phyloP scores from a whole-genome alignment of 2,329 filamentous ascomycete genomes.

The Penicillium oxalicum region DNA sequence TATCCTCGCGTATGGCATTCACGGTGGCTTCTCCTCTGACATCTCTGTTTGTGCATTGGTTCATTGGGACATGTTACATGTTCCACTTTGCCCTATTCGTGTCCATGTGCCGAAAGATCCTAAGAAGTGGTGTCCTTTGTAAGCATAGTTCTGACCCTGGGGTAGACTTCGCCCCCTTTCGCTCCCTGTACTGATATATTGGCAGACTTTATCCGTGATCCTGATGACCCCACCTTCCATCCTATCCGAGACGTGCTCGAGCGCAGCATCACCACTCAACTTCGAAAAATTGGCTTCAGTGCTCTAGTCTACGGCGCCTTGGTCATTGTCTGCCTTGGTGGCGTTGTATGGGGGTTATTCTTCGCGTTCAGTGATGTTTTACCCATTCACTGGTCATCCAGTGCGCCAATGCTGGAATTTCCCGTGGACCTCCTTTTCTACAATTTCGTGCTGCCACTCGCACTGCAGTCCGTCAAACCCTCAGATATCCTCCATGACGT shows the following conservation, averaged over 20 bases:
- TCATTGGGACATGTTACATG: slow-evolving; percentile 98
- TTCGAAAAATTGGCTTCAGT: slow-evolving; percentile 93
- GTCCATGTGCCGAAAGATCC: slow-evolving; percentile 96
- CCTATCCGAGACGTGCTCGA: slow-evolving; percentile 95
- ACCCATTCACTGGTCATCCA: slow-evolving; percentile 88
- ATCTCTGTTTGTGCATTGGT: slow-evolving; percentile 96
- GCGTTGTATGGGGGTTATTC: slow-evolving; percentile 88
- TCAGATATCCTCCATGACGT: slow-evolving; percentile 76
- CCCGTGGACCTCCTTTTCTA: slow-evolving; percentile 92
- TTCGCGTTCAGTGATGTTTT: slow-evolving; percentile 64
- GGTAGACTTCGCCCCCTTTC: slow-evolving; percentile 1
- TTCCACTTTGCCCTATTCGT: slow-evolving; percentile 99
- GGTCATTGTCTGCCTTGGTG: slow-evolving; percentile 86
- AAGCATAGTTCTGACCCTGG: slow-evolving; percentile 36
- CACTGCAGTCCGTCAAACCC: slow-evolving; percentile 77
- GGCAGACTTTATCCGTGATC: slow-evolving; percentile 89
- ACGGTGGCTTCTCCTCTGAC: slow-evolving; percentile 74
- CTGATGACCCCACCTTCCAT: slow-evolving; percentile 96
- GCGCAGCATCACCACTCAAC: slow-evolving; percentile 81
- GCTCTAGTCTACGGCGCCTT: slow-evolving; percentile 91
- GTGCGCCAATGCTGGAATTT: slow-evolving; percentile 88
- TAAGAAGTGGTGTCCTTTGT: slow-evolving; percentile 91
- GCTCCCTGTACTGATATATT: neutral
- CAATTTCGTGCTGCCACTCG: slow-evolving; percentile 88
- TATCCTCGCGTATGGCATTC: slow-evolving; percentile 72